Base-by-base conservation (phyloP, 2,329 filamentous ascomycete genomes). In the Cadophora gregata region DNA sequence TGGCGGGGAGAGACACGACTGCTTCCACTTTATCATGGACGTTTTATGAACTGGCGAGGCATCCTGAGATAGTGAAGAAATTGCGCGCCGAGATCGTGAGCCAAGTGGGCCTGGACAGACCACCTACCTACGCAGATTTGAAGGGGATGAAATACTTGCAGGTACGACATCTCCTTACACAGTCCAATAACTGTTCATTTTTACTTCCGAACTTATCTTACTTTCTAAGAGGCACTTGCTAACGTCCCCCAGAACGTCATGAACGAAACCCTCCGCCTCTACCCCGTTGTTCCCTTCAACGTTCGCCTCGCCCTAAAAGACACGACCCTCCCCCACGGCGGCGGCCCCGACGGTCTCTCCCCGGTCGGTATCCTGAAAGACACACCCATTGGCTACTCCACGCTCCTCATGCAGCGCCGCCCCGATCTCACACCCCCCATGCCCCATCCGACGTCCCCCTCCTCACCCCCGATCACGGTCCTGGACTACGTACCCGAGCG, bases 1-100 rank as follows among this genome's bases (percentile, higher is more conserved):
- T 97, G 19, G 94, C 94, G 1, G 93, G 93, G 14, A 86, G 92
- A 47, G 94, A 97, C 78, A 97, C 94, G 16, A 97, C 94, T 0
- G 93, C 93, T 33, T 87, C 85, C 19, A 93, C 92, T 0, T 84
- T 97, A 0, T 91, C 89, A 0, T 97, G 93, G 90, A 84, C 87
- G 42, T 83, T 97, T 67, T 96, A 96, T 78, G 93, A 97, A 78
- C 84, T 97, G 1, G 86, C 89, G 45, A 87, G 88, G 19, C 84
- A 92, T 71, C 93, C 93, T 0, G 81, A 86, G 1, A 84, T 87
- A 2, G 86, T 93, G 3, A 77, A 81, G 62, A 91, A 88, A 76
- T 83, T 97, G 61, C 88, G 93, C 27, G 79, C 81, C 27, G 93
- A 97, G 78, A 93, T 97, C 74, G 77, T 89, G 29, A 77, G 84